phyloP scores from a whole-genome alignment of 2,329 filamentous ascomycete species.

The Aspergillus nomiae region DNA sequence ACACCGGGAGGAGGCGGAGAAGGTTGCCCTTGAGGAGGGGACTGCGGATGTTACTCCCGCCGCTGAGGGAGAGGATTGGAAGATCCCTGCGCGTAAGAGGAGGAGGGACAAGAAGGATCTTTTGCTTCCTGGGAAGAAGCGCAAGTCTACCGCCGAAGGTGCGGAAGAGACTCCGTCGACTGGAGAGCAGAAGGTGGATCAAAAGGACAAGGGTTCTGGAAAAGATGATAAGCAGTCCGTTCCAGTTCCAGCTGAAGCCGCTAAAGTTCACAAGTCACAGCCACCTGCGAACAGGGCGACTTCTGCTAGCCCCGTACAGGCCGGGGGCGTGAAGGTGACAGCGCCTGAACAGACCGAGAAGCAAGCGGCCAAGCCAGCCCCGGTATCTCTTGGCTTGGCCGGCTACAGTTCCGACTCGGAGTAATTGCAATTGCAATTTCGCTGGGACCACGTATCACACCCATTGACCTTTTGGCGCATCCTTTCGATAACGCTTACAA shows the following conservation, averaged over 20 bases:
- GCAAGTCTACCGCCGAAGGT: slow-evolving; percentile 40
- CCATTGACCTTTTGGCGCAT: background rate
- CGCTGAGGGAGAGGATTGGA: slow-evolving; percentile 51
- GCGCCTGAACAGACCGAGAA: background rate
- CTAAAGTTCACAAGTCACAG: background rate
- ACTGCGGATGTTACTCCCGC: slow-evolving; percentile 33
- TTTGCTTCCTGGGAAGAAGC: slow-evolving; percentile 44
- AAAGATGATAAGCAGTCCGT: slow-evolving; percentile 1
- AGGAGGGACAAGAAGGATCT: slow-evolving; percentile 52
- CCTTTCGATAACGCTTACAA: background rate
- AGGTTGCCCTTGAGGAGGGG: slow-evolving; percentile 45
- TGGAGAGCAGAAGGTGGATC: slow-evolving; percentile 12
- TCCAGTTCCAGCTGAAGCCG: background rate
- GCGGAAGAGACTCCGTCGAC: slow-evolving; percentile 9
- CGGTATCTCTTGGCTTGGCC: slow-evolving; percentile 36
- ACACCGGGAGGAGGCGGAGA: slow-evolving; percentile 62
- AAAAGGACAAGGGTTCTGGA: slow-evolving; percentile 3
- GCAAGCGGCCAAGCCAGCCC: slow-evolving; percentile 23
- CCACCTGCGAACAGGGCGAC: background rate
- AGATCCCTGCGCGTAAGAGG: slow-evolving; percentile 52
- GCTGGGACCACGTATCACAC: background rate
- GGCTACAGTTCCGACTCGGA: slow-evolving; percentile 46
- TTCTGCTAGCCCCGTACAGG: background rate
- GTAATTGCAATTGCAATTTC: slow-evolving; percentile 18
- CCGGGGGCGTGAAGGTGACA: background rate